Base-by-base conservation (phyloP, 2,329 filamentous ascomycete species). In the Penicillium sp. region DNA sequence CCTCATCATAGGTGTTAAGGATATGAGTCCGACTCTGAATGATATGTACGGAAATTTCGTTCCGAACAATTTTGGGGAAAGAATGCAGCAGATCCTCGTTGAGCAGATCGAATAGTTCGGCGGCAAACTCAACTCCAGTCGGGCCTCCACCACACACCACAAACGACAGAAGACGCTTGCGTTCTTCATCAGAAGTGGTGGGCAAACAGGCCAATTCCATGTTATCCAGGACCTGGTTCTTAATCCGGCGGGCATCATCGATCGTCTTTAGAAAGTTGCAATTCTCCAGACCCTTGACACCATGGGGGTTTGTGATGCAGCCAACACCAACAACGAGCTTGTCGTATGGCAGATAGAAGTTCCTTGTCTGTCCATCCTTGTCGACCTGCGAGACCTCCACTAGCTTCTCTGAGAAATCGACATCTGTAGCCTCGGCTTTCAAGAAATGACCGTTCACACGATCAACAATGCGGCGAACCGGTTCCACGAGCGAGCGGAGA, bases 201-300 rank as follows among this genome's bases (percentile, higher is more conserved):
- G 96, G 96, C n/a, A 99, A 79, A 69, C 91, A 96, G 22, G 95
- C 92, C 35, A 88, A 80, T 73, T 99, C 95, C 57, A 99, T 84
- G 70, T 99, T 99, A 45, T 88, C 85, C 65, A 98, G 85, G 26
- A 99, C 87, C 64, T 88, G 84, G 73, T 96, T 96, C 58, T 93
- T 89, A 67, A 99, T 97, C 68, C 86, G 81, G 26, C 93, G 87
- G 6, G 96, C 95, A 73, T 99, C 93, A 59, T 90, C 89, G 65
- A 99, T 96, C 58, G 96, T 90, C 76, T 99, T 99, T 60, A 99
- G 82, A 78, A 97, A 97, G 75, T 93, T 87, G 75, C 93, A 96
- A 72, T 99, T 84, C 66, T 98, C 91, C 13, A 99, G 83, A 10
- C 95, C 95, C 72, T 95, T 93, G 56, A 99, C 96, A 46, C 96